Conservation (phyloP, 2,329 filamentous ascomycete species). For the Daldinia sp. region DNA sequence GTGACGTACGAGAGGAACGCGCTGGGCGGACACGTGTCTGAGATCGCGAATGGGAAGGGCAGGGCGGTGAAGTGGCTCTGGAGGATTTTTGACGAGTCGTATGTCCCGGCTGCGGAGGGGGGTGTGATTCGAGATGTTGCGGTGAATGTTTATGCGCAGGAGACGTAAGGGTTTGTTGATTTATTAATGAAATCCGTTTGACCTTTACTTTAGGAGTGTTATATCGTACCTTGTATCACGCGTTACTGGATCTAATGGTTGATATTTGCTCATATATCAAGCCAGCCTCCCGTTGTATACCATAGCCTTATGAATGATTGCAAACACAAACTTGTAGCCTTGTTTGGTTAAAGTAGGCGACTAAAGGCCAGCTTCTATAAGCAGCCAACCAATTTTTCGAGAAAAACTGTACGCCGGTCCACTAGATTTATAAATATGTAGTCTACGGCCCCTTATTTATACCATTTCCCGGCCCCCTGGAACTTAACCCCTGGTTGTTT, state of each 20-base stretch:
- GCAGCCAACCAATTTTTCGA: no score
- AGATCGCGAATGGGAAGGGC: conserved; percentile 45
- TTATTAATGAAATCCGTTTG: not conserved
- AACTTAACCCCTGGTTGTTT: no score
- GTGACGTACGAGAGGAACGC: conserved; percentile 42
- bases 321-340: not conserved
- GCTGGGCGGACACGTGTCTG: conserved; percentile 55
- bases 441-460: no score
- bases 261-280: not conserved
- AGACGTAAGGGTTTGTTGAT: no score
- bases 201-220: no score
- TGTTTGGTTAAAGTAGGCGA: not conserved
- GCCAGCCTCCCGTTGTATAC: not conserved
- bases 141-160: not conserved
- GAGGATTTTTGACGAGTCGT: conserved; percentile 29
- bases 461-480: no score
- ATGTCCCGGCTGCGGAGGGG: conserved; percentile 9
- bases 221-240: no score
- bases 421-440: no score
- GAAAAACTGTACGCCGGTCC: no score
- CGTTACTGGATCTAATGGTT: no score
- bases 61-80: conserved; percentile 31
- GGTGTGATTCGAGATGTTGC: not conserved
- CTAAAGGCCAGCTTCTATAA: no score
- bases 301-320: not conserved